Evolutionary conservation across 2,329 filamentous ascomycete species (phyloP).

Genomic region (Aciculosporium take): DNA sequence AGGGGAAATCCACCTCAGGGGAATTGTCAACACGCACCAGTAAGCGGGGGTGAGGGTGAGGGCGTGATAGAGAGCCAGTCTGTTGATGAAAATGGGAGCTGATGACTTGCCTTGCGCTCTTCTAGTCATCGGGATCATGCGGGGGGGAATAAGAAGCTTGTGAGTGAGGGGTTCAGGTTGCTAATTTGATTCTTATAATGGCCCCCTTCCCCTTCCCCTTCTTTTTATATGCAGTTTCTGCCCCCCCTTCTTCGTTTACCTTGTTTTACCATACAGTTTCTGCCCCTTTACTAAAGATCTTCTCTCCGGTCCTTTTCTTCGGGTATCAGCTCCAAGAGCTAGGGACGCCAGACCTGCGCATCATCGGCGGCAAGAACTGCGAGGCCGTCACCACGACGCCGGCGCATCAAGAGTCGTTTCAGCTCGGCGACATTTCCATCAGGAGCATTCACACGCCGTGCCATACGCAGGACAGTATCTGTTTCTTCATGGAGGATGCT

Average conservation of each 20-base stretch:
- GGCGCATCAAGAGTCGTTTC: slow-evolving; percentile 60
- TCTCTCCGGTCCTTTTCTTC: too few relatives aligned
- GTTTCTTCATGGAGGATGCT: slow-evolving; percentile 78
- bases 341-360: slow-evolving; percentile 47
- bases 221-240: too few relatives aligned
- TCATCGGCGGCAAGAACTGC: slow-evolving; percentile 84
- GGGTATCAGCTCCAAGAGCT: slow-evolving; percentile 31
- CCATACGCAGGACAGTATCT: slow-evolving; percentile 97
- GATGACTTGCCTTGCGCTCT: too few relatives aligned
- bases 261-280: background rate
- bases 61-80: too few relatives aligned
- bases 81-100: background rate
- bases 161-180: too few relatives aligned
- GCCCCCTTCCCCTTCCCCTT: too few relatives aligned
- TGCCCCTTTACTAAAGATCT: background rate
- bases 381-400: slow-evolving; percentile 67
- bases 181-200: too few relatives aligned
- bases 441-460: slow-evolving; percentile 90
- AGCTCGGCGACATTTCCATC: slow-evolving; percentile 69
- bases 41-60: too few relatives aligned
- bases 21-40: slow-evolving; percentile 96
- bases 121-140: slow-evolving; percentile 83
- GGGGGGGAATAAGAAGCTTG: slow-evolving; percentile 75
- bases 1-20: slow-evolving; percentile 66
- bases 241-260: background rate